A percentile compares a stretch with the other conserved stretches of the same genome.
Conservation (phyloP, 371 early-diverging fungal species). For the Mucor circinelloides region DNA sequence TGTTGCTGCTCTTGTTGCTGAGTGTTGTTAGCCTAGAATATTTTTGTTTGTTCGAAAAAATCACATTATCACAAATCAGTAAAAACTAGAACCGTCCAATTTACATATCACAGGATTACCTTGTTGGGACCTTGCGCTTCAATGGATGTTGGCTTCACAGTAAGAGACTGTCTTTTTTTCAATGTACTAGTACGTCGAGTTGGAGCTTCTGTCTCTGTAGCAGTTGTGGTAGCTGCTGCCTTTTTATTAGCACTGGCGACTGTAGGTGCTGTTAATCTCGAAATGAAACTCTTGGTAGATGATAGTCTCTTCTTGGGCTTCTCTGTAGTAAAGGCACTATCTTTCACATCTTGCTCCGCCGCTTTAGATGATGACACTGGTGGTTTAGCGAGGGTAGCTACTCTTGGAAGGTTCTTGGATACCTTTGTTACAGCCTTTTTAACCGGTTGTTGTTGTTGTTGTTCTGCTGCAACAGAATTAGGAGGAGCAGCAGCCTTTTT, state of each 20-base stretch:
- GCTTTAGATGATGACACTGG: neutral
- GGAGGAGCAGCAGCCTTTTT: neutral
- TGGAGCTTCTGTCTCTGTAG: neutral
- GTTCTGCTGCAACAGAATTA: neutral
- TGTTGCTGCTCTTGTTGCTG: neutral
- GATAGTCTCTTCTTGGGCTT: constrained; percentile 13
- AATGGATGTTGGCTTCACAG: neutral
- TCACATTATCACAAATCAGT: neutral
- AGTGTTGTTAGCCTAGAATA: neutral
- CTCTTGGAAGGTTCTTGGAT: constrained; percentile 6
- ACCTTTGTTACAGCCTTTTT: constrained; percentile 7
- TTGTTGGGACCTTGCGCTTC: neutral
- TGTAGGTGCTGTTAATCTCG: constrained; percentile 22
- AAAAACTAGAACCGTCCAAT: neutral
- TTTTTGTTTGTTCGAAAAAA: neutral
- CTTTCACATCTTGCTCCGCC: neutral
- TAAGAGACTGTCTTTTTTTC: neutral
- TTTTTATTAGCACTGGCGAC: constrained; percentile 22
- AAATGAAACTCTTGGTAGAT: constrained; percentile 18
- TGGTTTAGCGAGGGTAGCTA: neutral
- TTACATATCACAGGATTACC: neutral
- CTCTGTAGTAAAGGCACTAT: neutral
- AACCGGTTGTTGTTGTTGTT: neutral
- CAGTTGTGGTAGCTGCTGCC: neutral
- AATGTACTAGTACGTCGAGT: neutral